phyloP scores from a whole-genome alignment of 2,329 filamentous ascomycete species.

The Zymoseptoria tritici region DNA sequence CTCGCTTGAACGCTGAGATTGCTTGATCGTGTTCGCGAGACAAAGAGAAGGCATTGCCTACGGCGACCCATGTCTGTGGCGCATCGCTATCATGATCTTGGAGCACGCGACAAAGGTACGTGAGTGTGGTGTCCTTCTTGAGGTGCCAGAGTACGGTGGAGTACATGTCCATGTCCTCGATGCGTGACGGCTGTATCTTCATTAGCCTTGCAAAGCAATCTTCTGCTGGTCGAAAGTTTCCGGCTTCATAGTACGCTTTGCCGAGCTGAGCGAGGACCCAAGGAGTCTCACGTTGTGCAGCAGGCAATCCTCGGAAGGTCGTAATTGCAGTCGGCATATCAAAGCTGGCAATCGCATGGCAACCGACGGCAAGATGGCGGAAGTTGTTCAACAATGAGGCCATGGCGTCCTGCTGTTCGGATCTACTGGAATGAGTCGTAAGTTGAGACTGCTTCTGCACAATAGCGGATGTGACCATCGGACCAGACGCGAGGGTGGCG shows the following conservation, averaged over 20 bases:
- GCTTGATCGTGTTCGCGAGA: slow-evolving; percentile 91
- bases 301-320: slow-evolving; percentile 62
- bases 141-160: slow-evolving; percentile 98
- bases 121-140: slow-evolving; percentile 83
- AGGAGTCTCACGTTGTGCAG: slow-evolving; percentile 75
- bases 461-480: slow-evolving; percentile 21
- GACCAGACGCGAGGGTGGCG: slow-evolving; percentile 35
- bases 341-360: slow-evolving; percentile 70
- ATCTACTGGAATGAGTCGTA: slow-evolving; percentile 7
- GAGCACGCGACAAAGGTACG: slow-evolving; percentile 84
- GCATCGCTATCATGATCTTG: slow-evolving; percentile 81
- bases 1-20: slow-evolving; percentile 86
- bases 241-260: slow-evolving; percentile 84
- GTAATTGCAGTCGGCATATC: slow-evolving; percentile 70
- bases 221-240: slow-evolving; percentile 77
- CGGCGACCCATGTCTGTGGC: slow-evolving; percentile 89
- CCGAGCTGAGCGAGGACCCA: slow-evolving; percentile 91
- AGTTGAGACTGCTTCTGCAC: slow-evolving; percentile 17
- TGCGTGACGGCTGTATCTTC: slow-evolving; percentile 68
- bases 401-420: slow-evolving; percentile 60
- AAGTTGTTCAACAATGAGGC: slow-evolving; percentile 72
- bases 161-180: slow-evolving; percentile 96
- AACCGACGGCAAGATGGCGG: slow-evolving; percentile 72
- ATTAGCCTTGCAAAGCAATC: slow-evolving; percentile 76
- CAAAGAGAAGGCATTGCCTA: slow-evolving; percentile 92